These are phyloP conservation scores for Spencermartinsiella ligniputridi DNA, from an alignment of 1,139 yeast species.

Conservation along the genomic window DNA sequence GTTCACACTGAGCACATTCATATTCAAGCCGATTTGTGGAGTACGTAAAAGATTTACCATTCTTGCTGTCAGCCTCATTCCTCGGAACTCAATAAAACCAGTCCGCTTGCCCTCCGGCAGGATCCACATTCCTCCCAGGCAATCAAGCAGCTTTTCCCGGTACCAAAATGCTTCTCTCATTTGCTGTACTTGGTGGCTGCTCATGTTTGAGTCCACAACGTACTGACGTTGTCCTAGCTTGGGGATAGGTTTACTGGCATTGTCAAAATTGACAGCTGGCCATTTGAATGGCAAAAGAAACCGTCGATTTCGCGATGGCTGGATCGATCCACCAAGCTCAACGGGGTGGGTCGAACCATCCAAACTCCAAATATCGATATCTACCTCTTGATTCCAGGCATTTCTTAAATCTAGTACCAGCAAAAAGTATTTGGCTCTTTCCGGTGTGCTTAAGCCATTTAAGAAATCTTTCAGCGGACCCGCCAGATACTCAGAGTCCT, in stretches of 20 bases:
- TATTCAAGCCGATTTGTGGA: slow-evolving; percentile 43
- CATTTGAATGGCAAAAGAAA: slow-evolving; percentile 66
- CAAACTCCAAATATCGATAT: slow-evolving; percentile 35
- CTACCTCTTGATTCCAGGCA: slow-evolving; percentile 48
- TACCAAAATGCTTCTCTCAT: slow-evolving; percentile 75
- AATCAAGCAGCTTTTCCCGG: slow-evolving; percentile 56
- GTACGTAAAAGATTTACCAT: slow-evolving; percentile 43
- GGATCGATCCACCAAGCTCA: slow-evolving; percentile 33
- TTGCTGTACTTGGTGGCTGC: slow-evolving; percentile 47
- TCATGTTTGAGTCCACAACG: slow-evolving; percentile 53
- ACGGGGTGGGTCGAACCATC: slow-evolving; percentile 31
- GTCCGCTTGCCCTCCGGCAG: slow-evolving; percentile 29
- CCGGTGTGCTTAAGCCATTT: slow-evolving; percentile 17
- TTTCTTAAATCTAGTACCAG: slow-evolving; percentile 67
- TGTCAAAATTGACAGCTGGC: slow-evolving; percentile 42
- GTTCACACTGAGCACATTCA: slow-evolving; percentile 20
- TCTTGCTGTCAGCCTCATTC: slow-evolving; percentile 51
- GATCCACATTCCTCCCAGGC: slow-evolving; percentile 64
- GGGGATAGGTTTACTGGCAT: slow-evolving; percentile 58
- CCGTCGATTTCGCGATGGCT: slow-evolving; percentile 53
- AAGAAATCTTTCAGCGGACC: neutral
- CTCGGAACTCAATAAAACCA: slow-evolving; percentile 65
- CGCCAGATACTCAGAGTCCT: neutral
- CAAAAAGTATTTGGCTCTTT: slow-evolving; percentile 52
- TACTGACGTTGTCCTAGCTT: slow-evolving; percentile 70